Percentiles rank a stretch among this genome's conserved stretches.
Evolutionary conservation across 768 basidiomycete genomes (phyloP).

Genomic region (Serendipita sp.): DNA sequence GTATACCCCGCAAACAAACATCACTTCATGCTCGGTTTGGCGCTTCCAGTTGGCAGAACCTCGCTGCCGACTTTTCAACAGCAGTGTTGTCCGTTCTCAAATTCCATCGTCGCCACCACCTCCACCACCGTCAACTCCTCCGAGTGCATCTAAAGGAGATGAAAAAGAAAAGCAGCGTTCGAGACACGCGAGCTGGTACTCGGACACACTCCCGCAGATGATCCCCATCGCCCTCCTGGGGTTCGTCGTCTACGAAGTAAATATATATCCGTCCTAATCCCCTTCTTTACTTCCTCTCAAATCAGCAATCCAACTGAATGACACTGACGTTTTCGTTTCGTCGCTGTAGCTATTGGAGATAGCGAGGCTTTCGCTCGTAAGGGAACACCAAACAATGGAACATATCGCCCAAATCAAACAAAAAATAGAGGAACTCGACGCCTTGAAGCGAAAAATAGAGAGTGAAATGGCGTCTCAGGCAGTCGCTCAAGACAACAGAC

Average conservation of each 20-base stretch:
- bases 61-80: too few relatives aligned
- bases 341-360: conserved; percentile 45
- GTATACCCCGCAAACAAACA: too few relatives aligned
- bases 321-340: neutral
- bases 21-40: too few relatives aligned
- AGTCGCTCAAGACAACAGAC: neutral
- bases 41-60: too few relatives aligned
- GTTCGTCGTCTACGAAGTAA: conserved; percentile 61
- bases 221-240: conserved; percentile 62
- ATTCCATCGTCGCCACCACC: too few relatives aligned
- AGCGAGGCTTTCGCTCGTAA: conserved; percentile 41
- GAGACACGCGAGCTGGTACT: conserved; percentile 51
- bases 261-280: conserved; percentile 12
- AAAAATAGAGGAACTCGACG: neutral
- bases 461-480: neutral
- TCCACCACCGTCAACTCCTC: too few relatives aligned
- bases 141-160: too few relatives aligned
- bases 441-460: too few relatives aligned
- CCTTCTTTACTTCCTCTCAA: neutral
- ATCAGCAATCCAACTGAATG: conserved; percentile 28
- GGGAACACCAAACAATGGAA: conserved; percentile 56
- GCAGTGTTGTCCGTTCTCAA: too few relatives aligned
- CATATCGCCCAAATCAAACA: conserved; percentile 32
- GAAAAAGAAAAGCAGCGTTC: conserved; percentile 17
- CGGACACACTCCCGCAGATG: conserved; percentile 57